Conservation (phyloP, 176 grass and related monocot species). For the Dactylis glomerata region DNA sequence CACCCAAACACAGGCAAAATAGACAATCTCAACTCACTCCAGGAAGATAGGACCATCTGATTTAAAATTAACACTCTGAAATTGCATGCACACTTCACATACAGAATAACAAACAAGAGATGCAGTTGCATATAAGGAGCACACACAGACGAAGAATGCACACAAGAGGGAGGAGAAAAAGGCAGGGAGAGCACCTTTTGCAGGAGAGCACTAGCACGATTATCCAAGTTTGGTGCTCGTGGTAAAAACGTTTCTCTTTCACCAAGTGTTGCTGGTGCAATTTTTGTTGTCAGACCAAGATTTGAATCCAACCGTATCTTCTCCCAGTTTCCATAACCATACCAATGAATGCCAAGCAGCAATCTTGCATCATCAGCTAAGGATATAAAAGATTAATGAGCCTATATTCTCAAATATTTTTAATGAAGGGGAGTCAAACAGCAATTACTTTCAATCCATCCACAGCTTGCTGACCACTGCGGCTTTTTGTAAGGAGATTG, state of each 20-base stretch:
- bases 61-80: neutral
- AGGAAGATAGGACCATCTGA: neutral
- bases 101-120: neutral
- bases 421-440: conserved; percentile 27
- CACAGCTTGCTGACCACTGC: conserved; percentile 98
- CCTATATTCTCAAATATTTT: neutral
- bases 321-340: conserved; percentile 99
- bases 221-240: conserved; percentile 97
- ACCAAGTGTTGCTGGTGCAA: conserved; percentile 91
- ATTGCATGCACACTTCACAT: neutral
- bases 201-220: conserved; percentile 92
- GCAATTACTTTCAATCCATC: conserved; percentile 88
- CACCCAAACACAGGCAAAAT: neutral
- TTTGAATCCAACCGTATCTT: conserved; percentile 86
- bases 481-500: conserved; percentile 89
- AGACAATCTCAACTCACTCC: neutral
- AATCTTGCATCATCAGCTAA: conserved; percentile 98
- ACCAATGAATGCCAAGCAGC: conserved; percentile 92
- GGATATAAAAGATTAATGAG: conserved; percentile 19
- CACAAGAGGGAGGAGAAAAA: neutral
- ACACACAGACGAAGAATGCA: neutral
- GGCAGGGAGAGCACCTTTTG: conserved; percentile 52
- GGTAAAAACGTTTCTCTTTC: conserved; percentile 97
- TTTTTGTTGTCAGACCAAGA: conserved; percentile 82
- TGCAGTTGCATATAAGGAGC: neutral